Conservation (phyloP, 139 green algal genomes). For the Microglena sp. region DNA sequence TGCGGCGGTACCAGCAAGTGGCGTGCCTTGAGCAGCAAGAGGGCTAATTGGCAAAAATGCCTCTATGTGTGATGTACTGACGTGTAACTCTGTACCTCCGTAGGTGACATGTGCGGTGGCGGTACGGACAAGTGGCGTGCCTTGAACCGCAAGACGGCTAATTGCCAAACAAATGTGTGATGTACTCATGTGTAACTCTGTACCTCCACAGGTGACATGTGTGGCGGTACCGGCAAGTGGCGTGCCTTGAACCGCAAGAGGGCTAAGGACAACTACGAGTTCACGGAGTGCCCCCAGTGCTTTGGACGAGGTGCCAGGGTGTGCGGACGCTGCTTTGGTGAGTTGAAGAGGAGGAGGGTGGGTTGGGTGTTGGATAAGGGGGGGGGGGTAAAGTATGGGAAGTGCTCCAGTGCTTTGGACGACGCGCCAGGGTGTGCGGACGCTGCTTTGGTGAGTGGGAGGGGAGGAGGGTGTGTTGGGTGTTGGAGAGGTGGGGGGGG, state of each 20-base stretch:
- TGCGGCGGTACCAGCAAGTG: slow-evolving; percentile 97
- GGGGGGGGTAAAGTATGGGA: too few relatives aligned
- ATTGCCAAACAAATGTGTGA: too few relatives aligned
- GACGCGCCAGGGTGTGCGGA: slow-evolving; percentile 80
- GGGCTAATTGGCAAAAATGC: slow-evolving; percentile 53
- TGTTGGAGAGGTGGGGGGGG: background rate
- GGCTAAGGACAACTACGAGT: slow-evolving; percentile 94
- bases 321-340: slow-evolving; percentile 87
- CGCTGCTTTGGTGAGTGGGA: slow-evolving; percentile 74
- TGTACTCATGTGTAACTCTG: slow-evolving; percentile 1
- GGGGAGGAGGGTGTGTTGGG: background rate
- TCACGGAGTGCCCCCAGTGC: slow-evolving; percentile 94
- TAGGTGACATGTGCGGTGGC: slow-evolving; percentile 96
- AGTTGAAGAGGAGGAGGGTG: background rate
- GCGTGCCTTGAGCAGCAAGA: slow-evolving; percentile 86
- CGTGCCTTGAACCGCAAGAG: slow-evolving; percentile 86
- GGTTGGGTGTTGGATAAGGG: background rate
- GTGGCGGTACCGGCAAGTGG: slow-evolving; percentile 96
- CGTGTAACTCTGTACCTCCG: background rate
- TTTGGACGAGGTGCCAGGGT: slow-evolving; percentile 83
- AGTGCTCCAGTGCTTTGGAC: slow-evolving; percentile 85
- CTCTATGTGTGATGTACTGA: too few relatives aligned
- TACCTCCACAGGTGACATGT: slow-evolving; percentile 84
- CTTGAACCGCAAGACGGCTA: slow-evolving; percentile 85
- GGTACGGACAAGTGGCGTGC: slow-evolving; percentile 96